phyloP scores from a whole-genome alignment of 805 yeast genomes.

The Hanseniaspora mollemarum region DNA sequence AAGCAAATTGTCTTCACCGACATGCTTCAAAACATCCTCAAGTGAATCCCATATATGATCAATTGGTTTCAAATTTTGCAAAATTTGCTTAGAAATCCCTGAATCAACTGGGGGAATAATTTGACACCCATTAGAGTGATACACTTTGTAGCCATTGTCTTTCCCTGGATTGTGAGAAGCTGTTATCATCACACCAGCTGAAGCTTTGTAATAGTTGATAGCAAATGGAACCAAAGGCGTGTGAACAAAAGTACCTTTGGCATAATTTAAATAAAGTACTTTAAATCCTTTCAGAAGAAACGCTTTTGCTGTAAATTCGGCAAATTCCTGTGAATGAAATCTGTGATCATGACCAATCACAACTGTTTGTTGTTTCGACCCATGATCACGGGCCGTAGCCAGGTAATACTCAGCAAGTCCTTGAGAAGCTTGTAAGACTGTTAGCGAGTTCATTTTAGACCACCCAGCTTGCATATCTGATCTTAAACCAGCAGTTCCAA shows the following conservation, averaged over 20 bases:
- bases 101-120: constrained; percentile 85
- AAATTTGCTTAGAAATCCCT: constrained; percentile 56
- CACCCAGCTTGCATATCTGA: constrained; percentile 86
- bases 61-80: constrained; percentile 45
- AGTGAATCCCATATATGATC: constrained; percentile 27
- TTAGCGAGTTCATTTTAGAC: constrained; percentile 75
- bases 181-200: constrained; percentile 85
- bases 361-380: constrained; percentile 32
- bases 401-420: constrained; percentile 51
- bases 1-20: constrained; percentile 21
- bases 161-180: constrained; percentile 78
- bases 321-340: constrained; percentile 65
- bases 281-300: constrained; percentile 57
- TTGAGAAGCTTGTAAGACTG: constrained; percentile 82
- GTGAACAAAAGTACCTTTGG: constrained; percentile 38
- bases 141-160: constrained; percentile 91
- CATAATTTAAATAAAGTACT: constrained; percentile 48
- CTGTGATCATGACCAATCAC: constrained; percentile 92
- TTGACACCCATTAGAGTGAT: constrained; percentile 89
- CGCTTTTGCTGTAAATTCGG: constrained; percentile 63
- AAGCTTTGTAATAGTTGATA: constrained; percentile 49
- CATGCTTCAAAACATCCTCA: constrained; percentile 24
- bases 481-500: constrained; percentile 91
- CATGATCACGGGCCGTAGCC: constrained; percentile 23
- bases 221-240: constrained; percentile 92